phyloP scores from a whole-genome alignment of 306 rosid genomes.

The Castanea mollissima region DNA sequence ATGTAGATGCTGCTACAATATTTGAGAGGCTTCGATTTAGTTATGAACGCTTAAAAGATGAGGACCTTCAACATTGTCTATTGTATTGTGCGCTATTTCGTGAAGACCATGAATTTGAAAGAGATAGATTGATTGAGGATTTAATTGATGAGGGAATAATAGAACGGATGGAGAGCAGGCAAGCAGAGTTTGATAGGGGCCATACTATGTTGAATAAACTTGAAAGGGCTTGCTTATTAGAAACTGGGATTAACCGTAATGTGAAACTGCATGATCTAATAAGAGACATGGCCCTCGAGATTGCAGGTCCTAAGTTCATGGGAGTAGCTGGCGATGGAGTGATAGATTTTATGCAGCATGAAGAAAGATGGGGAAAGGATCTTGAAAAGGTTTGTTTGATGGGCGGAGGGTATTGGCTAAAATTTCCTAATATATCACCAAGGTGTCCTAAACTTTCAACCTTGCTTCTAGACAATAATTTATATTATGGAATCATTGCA shows the following conservation, averaged over 20 bases:
- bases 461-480: no score
- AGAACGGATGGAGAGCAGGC: slow-evolving; percentile 17
- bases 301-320: no score
- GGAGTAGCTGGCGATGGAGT: no score
- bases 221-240: neutral
- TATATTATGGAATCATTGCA: accelerated
- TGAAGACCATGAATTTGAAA: slow-evolving; percentile 25
- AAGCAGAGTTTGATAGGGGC: slow-evolving; percentile 23
- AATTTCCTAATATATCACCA: no score
- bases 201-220: slow-evolving; percentile 20
- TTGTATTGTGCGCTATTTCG: slow-evolving; percentile 21
- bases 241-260: neutral
- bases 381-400: no score
- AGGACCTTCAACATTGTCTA: slow-evolving; percentile 6
- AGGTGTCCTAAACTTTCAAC: no score
- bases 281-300: slow-evolving; percentile 2
- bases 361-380: no score
- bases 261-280: slow-evolving; percentile 24
- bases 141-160: slow-evolving; percentile 28
- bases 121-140: slow-evolving; percentile 23
- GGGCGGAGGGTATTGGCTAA: accelerated
- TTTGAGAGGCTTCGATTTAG: slow-evolving; percentile 20
- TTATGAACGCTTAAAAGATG: slow-evolving; percentile 8
- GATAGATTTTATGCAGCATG: no score
- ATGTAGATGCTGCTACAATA: slow-evolving; percentile 19